These are phyloP conservation scores for Rosa persica DNA, from an alignment of 306 rosid species.

Conservation along the genomic window DNA sequence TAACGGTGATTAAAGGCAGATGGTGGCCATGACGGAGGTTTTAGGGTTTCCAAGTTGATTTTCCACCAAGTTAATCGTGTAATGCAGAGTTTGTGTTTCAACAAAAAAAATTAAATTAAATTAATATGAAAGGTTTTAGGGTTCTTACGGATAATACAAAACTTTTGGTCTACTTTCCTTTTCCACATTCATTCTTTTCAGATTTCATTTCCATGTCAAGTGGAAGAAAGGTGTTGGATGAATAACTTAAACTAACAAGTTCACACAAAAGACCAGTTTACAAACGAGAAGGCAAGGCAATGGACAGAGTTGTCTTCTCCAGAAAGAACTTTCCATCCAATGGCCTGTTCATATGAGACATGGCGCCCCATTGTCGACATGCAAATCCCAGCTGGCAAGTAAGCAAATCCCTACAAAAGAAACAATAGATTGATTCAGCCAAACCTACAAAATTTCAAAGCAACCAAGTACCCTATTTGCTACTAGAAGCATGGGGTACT, in stretches of 20 bases:
- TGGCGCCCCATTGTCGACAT: conserved; percentile 92
- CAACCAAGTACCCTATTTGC: neutral
- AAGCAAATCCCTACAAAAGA: conserved; percentile 66
- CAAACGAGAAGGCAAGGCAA: conserved; percentile 88
- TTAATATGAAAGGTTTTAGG: conserved; percentile 37
- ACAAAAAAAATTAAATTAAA: conserved; percentile 52
- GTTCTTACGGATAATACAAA: conserved; percentile 36
- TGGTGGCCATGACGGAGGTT: too few relatives aligned
- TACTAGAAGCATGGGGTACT: neutral
- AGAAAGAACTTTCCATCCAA: conserved; percentile 90
- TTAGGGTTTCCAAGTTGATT: too few relatives aligned
- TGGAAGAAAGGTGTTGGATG: conserved; percentile 21
- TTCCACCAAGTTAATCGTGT: too few relatives aligned
- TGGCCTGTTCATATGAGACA: conserved; percentile 80
- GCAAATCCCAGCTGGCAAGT: conserved; percentile 85
- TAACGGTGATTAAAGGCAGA: too few relatives aligned
- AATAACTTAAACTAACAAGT: conserved; percentile 8
- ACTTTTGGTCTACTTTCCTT: conserved; percentile 24
- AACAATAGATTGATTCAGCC: neutral
- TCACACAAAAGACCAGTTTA: conserved; percentile 99
- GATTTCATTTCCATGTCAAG: conserved; percentile 22
- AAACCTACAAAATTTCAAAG: neutral
- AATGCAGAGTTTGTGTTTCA: conserved; percentile 25
- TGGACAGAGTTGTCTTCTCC: conserved; percentile 72
- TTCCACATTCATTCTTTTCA: conserved; percentile 14